Evolutionary conservation across 208 protist genomes (phyloP), one percentile per base, ranked within the genome.

Genomic region (Crithidia expoeki): DNA sequence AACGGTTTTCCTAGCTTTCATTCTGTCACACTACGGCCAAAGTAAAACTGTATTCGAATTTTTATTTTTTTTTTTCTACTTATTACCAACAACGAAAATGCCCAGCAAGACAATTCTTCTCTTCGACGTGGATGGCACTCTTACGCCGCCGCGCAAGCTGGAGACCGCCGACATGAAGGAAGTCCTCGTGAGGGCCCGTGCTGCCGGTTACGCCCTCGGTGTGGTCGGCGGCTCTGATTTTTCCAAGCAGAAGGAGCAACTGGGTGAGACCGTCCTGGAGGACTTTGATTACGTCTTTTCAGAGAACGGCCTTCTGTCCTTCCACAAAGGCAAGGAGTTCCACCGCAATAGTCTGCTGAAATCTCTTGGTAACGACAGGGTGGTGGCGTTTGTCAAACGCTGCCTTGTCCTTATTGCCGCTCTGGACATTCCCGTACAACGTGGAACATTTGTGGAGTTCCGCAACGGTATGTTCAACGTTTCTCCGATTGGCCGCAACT

Each of bases 401-500:
- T 65, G 81, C 12, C 89, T 99, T 32, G 70, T 65, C 17, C 88
- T 98, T 62, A 93, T 99, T 49, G 92, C 99, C 0, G 88, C 99
- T 40, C 50, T 99, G 7, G 91, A 99, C 59, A 98, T 99, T 68
- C 98, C 98, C 56, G 92, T 98, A 25, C 99, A 99, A 86, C 95
- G 98, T 50, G 99, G 99, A 46, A 99, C 98, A 7, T 99, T 99
- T 80, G 79, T 99, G 58, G 99, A 99, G 88, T 99, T 98, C 74
- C 89, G 99, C 44, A 99, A 97, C 59, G 99, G 98, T 27, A 99
- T 99, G 98, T 81, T 99, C 44, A 99, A 99, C 79, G 76, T 99
- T 25, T 99, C 94, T 17, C 99, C 99, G 33, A 99, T 99, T 68
- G 99, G 99, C 21, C 90, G 99, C 68, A 99, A 99, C 85, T 99